Evolutionary conservation across 169 alveolate species (phyloP).

Genomic region (Pseudocohnilembus persalinus): DNA sequence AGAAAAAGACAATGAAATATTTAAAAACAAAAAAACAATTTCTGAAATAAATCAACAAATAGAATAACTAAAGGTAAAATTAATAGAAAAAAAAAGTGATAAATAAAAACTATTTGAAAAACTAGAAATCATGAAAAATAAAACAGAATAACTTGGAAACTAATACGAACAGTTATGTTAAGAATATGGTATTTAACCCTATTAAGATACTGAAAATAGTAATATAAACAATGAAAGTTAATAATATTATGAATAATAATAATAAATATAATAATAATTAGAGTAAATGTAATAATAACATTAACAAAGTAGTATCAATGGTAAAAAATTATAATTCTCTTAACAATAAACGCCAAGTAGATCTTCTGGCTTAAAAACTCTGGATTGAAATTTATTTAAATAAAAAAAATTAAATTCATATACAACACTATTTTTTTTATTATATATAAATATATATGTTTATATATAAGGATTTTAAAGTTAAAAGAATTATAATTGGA

Average conservation of each 20-base stretch:
- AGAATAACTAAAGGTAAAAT: not conserved
- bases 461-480: too few relatives aligned
- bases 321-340: not conserved
- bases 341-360: not conserved
- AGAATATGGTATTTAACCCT: not conserved
- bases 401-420: too few relatives aligned
- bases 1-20: not conserved
- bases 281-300: not conserved
- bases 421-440: too few relatives aligned
- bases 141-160: not conserved
- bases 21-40: too few relatives aligned
- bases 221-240: not conserved
- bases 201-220: not conserved
- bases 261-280: too few relatives aligned
- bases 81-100: not conserved
- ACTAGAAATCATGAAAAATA: not conserved
- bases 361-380: not conserved
- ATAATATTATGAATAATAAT: not conserved
- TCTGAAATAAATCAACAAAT: not conserved
- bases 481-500: too few relatives aligned
- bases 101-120: not conserved
- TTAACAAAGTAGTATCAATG: not conserved
- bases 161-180: not conserved
- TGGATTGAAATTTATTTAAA: not conserved
- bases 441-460: too few relatives aligned